Percentiles rank a stretch among this genome's conserved stretches.
Conservation (phyloP, 495 filamentous ascomycete genomes). For the Physcia stellaris region DNA sequence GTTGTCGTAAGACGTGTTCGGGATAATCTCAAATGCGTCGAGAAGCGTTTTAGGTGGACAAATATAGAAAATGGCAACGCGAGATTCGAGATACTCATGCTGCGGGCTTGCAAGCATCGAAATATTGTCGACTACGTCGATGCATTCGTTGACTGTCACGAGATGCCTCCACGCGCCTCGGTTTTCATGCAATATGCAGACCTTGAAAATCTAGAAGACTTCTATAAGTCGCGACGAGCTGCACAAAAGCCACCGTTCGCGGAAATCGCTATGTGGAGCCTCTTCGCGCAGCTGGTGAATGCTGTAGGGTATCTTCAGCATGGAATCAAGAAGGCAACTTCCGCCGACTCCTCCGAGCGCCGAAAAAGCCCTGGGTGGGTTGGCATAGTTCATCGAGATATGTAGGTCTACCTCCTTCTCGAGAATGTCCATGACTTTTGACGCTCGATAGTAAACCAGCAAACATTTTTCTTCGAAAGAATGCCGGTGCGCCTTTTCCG, state of each 20-base stretch:
- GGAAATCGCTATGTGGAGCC: conserved; percentile 9
- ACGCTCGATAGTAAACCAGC: too few species aligned
- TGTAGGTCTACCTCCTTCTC: too few species aligned
- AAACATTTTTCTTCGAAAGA: conserved; percentile 4
- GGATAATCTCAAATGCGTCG: neutral
- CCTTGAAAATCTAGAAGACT: conserved; percentile 2
- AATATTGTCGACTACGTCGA: conserved; percentile 9
- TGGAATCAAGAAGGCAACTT: conserved; percentile 5
- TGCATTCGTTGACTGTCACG: conserved; percentile 3
- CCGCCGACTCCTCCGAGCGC: neutral
- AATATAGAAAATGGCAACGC: neutral
- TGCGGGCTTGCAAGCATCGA: conserved; percentile 5
- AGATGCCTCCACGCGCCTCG: neutral
- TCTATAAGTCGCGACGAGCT: neutral
- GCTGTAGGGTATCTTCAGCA: conserved; percentile 12
- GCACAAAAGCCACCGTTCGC: neutral
- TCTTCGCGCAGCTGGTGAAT: conserved; percentile 5
- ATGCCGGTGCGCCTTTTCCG: neutral
- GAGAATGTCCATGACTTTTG: too few species aligned
- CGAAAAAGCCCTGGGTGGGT: conserved; percentile 6
- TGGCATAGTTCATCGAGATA: conserved; percentile 14
- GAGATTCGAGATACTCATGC: conserved; percentile 6
- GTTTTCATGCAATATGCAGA: conserved; percentile 15
- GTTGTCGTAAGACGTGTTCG: neutral
- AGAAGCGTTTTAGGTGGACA: conserved; percentile 12